Conservation (phyloP, 2,329 filamentous ascomycete genomes). For the Monilinia polystroma region DNA sequence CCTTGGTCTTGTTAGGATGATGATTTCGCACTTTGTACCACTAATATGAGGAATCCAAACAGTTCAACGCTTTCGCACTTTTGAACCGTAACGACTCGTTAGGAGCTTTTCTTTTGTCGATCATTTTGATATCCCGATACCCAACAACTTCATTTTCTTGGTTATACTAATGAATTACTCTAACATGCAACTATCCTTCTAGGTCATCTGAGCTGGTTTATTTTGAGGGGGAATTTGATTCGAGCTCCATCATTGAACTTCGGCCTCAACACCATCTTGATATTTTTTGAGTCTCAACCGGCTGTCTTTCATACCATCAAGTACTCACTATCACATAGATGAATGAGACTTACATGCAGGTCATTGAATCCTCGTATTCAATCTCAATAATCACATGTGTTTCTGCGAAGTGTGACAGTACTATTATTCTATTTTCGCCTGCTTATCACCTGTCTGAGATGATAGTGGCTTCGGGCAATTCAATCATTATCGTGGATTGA, state of each 20-base stretch:
- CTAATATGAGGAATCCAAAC: background rate
- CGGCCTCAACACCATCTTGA: background rate
- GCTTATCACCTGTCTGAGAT: background rate
- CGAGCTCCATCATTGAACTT: background rate
- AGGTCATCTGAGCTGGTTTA: background rate
- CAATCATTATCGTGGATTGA: constrained; percentile 19
- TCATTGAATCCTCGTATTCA: constrained; percentile 13
- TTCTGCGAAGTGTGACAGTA: constrained; percentile 3
- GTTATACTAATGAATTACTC: constrained; percentile 1
- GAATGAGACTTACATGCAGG: constrained; percentile 1
- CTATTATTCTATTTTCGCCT: constrained; percentile 11
- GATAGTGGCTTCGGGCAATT: constrained; percentile 11
- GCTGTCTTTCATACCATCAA: background rate
- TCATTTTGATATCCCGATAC: constrained; percentile 1
- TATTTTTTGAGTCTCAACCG: background rate
- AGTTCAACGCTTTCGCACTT: background rate
- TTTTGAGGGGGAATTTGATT: background rate
- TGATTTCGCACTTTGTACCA: background rate
- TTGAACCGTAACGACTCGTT: background rate
- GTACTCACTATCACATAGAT: background rate
- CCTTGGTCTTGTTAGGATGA: background rate
- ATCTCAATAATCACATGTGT: constrained; percentile 8
- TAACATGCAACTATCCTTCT: background rate
- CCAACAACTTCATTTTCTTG: constrained; percentile 9
- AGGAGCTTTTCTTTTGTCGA: background rate